phyloP scores from a whole-genome alignment of 495 filamentous ascomycete genomes.

The Lasiosphaeria ovina region DNA sequence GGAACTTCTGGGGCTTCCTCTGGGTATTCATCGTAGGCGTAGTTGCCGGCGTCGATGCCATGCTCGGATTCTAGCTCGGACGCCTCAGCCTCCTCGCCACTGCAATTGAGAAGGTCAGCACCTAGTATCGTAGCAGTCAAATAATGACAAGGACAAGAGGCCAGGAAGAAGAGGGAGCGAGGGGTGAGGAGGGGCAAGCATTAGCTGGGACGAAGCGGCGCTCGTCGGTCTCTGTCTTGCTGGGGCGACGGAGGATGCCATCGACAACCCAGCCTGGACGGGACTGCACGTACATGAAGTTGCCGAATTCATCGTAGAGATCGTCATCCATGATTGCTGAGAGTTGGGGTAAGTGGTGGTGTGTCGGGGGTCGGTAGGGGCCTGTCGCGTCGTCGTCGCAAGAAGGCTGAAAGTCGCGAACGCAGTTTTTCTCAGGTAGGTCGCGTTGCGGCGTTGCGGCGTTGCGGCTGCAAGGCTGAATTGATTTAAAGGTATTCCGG shows the following conservation, averaged over 20 bases:
- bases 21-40: conserved; percentile 75
- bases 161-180: not conserved
- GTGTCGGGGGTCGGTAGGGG: not conserved
- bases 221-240: too few relatives aligned
- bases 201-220: not conserved
- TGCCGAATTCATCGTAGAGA: conserved; percentile 39
- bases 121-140: not conserved
- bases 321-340: conserved; percentile 36
- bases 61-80: conserved; percentile 82
- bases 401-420: conserved; percentile 6
- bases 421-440: not conserved
- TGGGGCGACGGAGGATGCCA: not conserved
- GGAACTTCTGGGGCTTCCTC: conserved; percentile 59
- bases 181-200: too few relatives aligned
- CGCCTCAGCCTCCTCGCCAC: conserved; percentile 75
- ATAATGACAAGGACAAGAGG: not conserved
- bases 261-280: not conserved
- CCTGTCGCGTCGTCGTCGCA: not conserved
- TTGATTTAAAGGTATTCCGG: too few relatives aligned
- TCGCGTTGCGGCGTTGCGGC: not conserved
- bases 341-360: not conserved
- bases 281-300: conserved; percentile 31
- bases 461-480: conserved; percentile 1
- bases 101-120: conserved; percentile 13
- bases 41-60: conserved; percentile 70